Evolutionary conservation across 78 protist genomes (phyloP).

Genomic region (Chrysochromulina tobinii): DNA sequence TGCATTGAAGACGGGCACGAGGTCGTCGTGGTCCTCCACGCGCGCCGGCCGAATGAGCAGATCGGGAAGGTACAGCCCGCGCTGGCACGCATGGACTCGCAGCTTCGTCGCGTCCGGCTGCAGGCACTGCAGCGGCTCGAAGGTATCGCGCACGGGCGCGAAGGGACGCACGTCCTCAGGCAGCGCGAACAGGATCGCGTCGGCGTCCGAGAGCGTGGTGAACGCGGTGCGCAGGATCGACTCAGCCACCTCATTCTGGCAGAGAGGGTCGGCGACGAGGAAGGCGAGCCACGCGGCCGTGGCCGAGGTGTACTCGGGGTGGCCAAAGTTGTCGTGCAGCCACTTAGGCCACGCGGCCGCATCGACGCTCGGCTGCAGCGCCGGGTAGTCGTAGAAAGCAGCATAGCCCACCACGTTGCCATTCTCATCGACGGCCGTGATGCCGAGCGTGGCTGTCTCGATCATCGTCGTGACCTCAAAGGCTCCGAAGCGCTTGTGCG

Average conservation of each 20-base stretch:
- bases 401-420: neutral
- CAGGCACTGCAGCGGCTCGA: neutral
- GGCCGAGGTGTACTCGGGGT: neutral
- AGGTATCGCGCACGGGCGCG: neutral
- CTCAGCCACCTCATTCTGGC: slow-evolving; percentile 13
- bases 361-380: neutral
- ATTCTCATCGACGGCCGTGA: slow-evolving; percentile 3
- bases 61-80: neutral
- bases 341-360: neutral
- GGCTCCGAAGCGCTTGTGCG: neutral
- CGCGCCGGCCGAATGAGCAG: slow-evolving; percentile 24
- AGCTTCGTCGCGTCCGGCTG: neutral
- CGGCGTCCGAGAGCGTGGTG: slow-evolving; percentile 2
- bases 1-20: slow-evolving; percentile 27
- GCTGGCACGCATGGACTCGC: neutral
- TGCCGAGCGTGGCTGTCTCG: slow-evolving; percentile 3
- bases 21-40: slow-evolving; percentile 60
- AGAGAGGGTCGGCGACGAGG: neutral
- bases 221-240: slow-evolving; percentile 8
- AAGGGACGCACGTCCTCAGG: neutral
- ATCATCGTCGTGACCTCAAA: neutral
- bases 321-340: neutral
- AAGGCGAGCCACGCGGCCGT: neutral
- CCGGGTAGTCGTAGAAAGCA: slow-evolving; percentile 23
- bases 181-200: slow-evolving; percentile 2